Percentiles rank a stretch among this genome's conserved stretches.
Conservation (phyloP, 192 early-diverging fungal species). For the Backusella liffmaniae region DNA sequence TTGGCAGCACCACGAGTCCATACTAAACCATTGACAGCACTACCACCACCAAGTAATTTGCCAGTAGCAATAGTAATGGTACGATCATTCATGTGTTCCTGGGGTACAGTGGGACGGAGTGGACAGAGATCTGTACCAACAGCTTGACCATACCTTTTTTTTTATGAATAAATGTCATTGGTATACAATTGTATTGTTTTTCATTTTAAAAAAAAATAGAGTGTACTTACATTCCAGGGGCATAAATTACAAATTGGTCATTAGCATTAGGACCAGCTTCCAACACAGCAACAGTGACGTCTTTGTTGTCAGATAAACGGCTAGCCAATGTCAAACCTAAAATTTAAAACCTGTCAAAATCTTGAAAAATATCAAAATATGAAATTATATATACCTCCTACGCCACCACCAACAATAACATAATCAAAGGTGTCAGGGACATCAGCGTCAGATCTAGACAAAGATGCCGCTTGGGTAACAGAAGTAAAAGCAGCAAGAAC, state of each 20-base stretch:
- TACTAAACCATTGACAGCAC: slow-evolving; percentile 24
- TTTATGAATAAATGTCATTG: background rate
- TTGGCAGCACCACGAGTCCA: slow-evolving; percentile 22
- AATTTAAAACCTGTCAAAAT: background rate
- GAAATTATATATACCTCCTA: slow-evolving; percentile 22
- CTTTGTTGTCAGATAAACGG: slow-evolving; percentile 40
- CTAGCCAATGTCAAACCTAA: slow-evolving; percentile 29
- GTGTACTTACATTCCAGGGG: background rate
- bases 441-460: background rate
- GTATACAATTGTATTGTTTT: background rate
- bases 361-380: background rate
- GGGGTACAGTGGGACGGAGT: background rate
- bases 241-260: background rate
- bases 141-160: background rate
- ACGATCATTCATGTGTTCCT: background rate
- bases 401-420: slow-evolving; percentile 42
- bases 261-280: slow-evolving; percentile 36
- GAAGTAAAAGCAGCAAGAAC: background rate
- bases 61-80: slow-evolving; percentile 24
- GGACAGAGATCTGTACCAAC: background rate
- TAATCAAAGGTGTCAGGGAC: slow-evolving; percentile 22
- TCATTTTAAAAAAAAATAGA: background rate
- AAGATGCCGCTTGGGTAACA: background rate
- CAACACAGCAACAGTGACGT: slow-evolving; percentile 40
- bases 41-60: slow-evolving; percentile 35